Evolutionary conservation across 495 filamentous ascomycete genomes (phyloP).

Genomic region (Podospora didyma): DNA sequence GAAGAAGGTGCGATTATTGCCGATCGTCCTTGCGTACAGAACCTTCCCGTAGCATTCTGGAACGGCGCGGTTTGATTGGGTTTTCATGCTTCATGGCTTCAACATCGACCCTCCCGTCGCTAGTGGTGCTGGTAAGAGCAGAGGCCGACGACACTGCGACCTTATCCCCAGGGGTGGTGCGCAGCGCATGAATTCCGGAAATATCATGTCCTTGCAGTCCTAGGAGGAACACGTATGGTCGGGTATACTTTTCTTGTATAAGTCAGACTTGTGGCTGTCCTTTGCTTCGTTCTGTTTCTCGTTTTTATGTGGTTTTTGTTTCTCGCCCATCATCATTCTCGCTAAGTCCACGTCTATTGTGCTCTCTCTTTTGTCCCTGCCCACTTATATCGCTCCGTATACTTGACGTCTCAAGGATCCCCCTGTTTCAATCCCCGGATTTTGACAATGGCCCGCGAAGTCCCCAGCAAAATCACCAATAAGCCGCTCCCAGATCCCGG

Average conservation of each 20-base stretch:
- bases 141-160: neutral
- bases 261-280: neutral
- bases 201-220: neutral
- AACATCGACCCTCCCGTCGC: neutral
- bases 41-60: neutral
- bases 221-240: neutral
- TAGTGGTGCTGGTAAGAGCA: neutral
- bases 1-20: neutral
- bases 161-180: neutral
- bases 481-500: slow-evolving; percentile 9
- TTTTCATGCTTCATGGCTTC: neutral
- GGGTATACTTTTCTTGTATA: neutral
- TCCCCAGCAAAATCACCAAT: slow-evolving; percentile 3
- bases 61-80: slow-evolving; percentile 7
- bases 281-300: neutral
- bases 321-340: neutral
- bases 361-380: too few relatives aligned
- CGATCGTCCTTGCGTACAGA: neutral
- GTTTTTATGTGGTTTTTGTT: neutral
- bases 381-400: neutral
- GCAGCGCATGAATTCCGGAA: slow-evolving; percentile 1
- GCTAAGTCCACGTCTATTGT: too few relatives aligned
- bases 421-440: neutral
- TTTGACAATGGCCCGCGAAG: neutral
- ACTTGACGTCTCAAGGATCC: neutral